Evolutionary conservation across 108 stramenopile genomes (phyloP), one percentile per base, ranked within the genome.

Genomic region (Aurantiochytrium sp.): DNA sequence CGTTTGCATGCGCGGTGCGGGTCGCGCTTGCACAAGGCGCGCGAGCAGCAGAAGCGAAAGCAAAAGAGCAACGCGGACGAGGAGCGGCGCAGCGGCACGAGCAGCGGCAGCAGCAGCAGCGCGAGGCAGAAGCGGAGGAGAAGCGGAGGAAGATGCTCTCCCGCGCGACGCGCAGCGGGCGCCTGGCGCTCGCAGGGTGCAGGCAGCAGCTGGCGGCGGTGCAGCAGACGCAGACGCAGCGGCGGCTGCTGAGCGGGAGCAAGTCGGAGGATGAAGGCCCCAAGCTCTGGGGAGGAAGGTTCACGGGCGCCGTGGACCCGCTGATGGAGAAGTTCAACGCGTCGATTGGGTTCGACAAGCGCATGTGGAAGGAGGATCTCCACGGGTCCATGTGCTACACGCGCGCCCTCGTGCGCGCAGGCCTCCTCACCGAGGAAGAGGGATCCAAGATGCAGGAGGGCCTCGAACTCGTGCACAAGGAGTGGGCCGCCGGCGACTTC

Each of bases 321-420:
- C 96, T 98, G 93, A 98, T 99, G 98, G 99, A 99, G 90, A 98
- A 98, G 89, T 99, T 99, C 91, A 99, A 99, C 91, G 97, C 98
- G 89, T 95, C 95, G 72, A 94, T 99, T 58, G 87, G 87, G 43
- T 98, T 98, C 89, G 99, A 99, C 95, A 96, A 97, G 92, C 92
- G 96, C 91, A 97, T 99, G 97, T 98, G 97, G 97, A 89, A 93
- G 5, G 96, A 98, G 92, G 99, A 99, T 92, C 91, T 99, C 60
- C 91, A 93, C 71, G 99, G 99, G 42, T 97, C 96, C 87, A 93
- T 96, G 58, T 97, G 97, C 4, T 99, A 99, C 90, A 97, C 98
- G 87, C 97, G 97, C 89, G 98, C 96, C 14, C 96, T 96, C 28
- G 89, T 88, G 10, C 93, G 95, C 88, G 95, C 94, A 8, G 97